phyloP scores from a whole-genome alignment of 2,329 filamentous ascomycete species.

The Talaromyces rugulosus region DNA sequence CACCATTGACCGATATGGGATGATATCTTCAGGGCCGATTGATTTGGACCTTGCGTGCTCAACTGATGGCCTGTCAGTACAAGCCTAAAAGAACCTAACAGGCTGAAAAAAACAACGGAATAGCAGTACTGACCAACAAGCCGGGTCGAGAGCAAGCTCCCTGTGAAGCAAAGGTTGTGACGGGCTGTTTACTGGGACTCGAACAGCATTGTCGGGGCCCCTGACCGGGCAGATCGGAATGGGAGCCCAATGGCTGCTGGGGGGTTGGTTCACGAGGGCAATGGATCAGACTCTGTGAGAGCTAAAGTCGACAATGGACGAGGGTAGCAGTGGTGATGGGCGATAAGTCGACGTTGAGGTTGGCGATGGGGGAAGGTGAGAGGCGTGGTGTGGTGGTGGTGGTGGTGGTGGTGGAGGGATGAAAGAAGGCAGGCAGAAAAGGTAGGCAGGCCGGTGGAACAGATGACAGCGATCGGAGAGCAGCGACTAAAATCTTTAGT shows the following conservation, averaged over 20 bases:
- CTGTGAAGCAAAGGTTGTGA: neutral
- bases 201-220: neutral
- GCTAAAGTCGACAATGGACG: neutral
- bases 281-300: neutral
- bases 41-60: neutral
- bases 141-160: neutral
- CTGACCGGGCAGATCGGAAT: slow-evolving; percentile 1
- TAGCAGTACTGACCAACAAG: neutral
- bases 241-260: neutral
- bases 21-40: neutral
- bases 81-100: neutral
- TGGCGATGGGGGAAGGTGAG: neutral
- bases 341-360: neutral
- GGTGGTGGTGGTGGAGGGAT: neutral
- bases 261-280: neutral
- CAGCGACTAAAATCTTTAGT: neutral
- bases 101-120: neutral
- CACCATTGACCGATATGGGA: neutral
- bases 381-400: neutral
- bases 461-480: neutral
- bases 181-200: neutral
- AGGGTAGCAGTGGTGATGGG: neutral
- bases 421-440: neutral
- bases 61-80: neutral
- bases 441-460: neutral